A percentile compares a stretch with the other conserved stretches of the same genome.
phyloP scores from a whole-genome alignment of 176 grass and related monocot species.

The Otatea glauca region DNA sequence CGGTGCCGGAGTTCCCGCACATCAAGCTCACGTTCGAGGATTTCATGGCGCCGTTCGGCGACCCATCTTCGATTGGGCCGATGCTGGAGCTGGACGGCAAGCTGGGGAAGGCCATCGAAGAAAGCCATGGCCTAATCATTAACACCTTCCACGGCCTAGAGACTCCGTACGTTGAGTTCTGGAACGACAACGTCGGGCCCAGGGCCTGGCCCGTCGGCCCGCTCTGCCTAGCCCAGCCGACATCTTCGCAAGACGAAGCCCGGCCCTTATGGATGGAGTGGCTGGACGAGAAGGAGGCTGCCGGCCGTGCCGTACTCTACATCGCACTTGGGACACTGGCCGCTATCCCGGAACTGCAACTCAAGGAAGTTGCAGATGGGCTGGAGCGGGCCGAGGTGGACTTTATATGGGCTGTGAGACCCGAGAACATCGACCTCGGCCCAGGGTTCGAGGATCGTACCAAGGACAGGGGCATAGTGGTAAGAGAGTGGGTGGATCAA shows the following conservation, averaged over 20 bases:
- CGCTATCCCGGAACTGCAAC: slow-evolving; percentile 32
- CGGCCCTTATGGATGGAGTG: slow-evolving; percentile 48
- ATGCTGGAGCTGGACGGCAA: slow-evolving; percentile 50
- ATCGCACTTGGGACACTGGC: slow-evolving; percentile 58
- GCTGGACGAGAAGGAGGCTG: slow-evolving; percentile 45
- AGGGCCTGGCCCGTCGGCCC: slow-evolving; percentile 54
- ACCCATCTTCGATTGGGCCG: slow-evolving; percentile 43
- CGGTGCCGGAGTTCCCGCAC: slow-evolving; percentile 60
- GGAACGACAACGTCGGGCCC: background rate
- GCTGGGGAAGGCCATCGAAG: background rate
- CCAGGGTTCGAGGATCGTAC: slow-evolving; percentile 45
- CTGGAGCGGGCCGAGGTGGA: slow-evolving; percentile 48
- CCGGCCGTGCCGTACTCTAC: slow-evolving; percentile 53
- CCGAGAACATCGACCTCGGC: slow-evolving; percentile 23
- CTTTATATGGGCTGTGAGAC: slow-evolving; percentile 63
- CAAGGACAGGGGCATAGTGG: slow-evolving; percentile 37
- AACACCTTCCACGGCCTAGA: slow-evolving; percentile 70
- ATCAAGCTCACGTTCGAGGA: slow-evolving; percentile 56
- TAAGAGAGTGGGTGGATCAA: slow-evolving; percentile 77
- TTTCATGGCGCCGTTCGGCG: slow-evolving; percentile 59
- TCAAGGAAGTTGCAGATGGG: slow-evolving; percentile 50
- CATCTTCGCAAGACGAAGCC: no score
- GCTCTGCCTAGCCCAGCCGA: slow-evolving; percentile 43
- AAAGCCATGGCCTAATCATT: slow-evolving; percentile 42
- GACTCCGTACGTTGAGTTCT: slow-evolving; percentile 48